Base-by-base conservation (phyloP, 495 filamentous ascomycete species). In the Aspergillus avenaceus region DNA sequence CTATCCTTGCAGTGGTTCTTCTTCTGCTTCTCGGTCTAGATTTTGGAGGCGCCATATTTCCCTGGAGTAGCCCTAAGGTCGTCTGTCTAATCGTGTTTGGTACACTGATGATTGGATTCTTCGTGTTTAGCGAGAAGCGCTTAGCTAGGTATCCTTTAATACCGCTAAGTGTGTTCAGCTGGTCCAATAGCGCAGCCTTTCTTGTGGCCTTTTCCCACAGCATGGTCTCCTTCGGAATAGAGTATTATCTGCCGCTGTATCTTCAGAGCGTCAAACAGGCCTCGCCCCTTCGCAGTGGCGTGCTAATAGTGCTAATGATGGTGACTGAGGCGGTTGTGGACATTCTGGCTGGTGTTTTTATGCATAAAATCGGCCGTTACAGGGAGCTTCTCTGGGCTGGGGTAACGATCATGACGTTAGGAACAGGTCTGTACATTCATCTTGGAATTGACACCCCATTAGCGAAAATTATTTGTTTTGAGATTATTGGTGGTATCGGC, bases 1-100 rank as follows among this genome's bases (percentile, higher is more conserved):
- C 76, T 0, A 76, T 90, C 49, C 73, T 87, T 5, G 78, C 78
- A 26, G 84, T 78, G 6, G 86, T 84, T 0, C 63, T 90, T 25
- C 86, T 90, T 75, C 66, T 91, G 49, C 74, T 90, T 25, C 74
- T 90, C 5, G 86, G 82, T 11, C 72, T 91, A 16, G 80, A 85
- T 58, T 82, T 81, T 49, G 86, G 86, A 26, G 88, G 86, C 14
- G 77, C 84, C 5, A 67, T 68, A 1, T 74, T 74, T 52, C 81
- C 85, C 9, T 91, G 87, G 87, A 52, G 54, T 32, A 87, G 83
- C 11, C 65, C 83, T 0, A 81, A 71, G 0, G 84, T 90, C 28
- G 65, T 91, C 41, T 88, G 86, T 63, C 70, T 91, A 25, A 67
- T 92, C 36, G 66, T 90, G 9, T 87, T 90, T 60, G 86, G 87